Conservation (phyloP, 2,329 filamentous ascomycete species). For the Neurospora sp. region DNA sequence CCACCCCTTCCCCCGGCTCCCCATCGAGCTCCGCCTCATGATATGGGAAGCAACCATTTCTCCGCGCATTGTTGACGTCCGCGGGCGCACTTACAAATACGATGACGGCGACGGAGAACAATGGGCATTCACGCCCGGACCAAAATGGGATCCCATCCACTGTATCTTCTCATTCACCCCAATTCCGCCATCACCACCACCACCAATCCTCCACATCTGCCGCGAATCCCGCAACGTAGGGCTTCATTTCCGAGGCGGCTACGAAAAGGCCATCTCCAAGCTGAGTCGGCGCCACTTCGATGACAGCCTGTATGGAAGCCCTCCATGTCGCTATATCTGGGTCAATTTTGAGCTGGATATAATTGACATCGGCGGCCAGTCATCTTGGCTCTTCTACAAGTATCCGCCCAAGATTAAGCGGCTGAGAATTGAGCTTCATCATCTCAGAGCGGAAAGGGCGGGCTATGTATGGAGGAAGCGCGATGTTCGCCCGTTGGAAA, state of each 20-base stretch:
- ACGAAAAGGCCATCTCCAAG: background rate
- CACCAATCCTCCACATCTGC: background rate
- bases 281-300: background rate
- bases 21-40: background rate
- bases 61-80: background rate
- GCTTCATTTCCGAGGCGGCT: background rate
- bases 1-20: background rate
- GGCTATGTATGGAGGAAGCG: too few species aligned
- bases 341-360: background rate
- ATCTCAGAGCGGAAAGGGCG: too few species aligned
- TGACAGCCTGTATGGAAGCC: too few species aligned
- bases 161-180: background rate
- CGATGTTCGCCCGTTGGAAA: too few species aligned
- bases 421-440: background rate
- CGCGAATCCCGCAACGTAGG: background rate
- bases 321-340: background rate
- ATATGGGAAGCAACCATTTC: slow-evolving; percentile 2
- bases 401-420: background rate
- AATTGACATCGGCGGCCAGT: background rate
- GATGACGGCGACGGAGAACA: too few species aligned
- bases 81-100: background rate
- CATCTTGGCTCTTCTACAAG: too few species aligned
- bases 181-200: background rate
- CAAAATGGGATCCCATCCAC: too few species aligned
- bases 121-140: too few species aligned